Percentiles rank a stretch among this genome's conserved stretches.
These are phyloP conservation scores for Pseudopyricularia cyperi DNA, from an alignment of 2,329 filamentous ascomycete species.

Conservation along the genomic window DNA sequence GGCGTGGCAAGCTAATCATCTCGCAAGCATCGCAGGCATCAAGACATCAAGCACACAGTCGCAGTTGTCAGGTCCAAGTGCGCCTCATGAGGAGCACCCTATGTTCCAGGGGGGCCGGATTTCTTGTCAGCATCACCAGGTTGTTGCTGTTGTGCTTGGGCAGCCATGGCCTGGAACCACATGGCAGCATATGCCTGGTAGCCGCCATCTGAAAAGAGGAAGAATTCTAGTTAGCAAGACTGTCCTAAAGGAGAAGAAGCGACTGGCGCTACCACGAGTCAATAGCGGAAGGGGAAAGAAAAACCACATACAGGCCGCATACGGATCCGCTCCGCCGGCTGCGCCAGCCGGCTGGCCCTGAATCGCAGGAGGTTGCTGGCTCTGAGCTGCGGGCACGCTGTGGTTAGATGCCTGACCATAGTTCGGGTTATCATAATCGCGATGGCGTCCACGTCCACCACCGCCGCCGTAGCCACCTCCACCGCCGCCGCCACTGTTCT, in stretches of 20 bases:
- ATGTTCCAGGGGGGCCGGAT: background rate
- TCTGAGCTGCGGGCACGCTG: constrained; percentile 22
- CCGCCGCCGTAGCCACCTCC: constrained; percentile 26
- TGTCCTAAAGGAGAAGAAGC: background rate
- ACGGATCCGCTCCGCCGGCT: constrained; percentile 49
- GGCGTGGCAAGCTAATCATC: background rate
- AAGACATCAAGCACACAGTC: constrained; percentile 1
- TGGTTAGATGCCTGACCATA: constrained; percentile 40
- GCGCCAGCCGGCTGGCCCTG: constrained; percentile 24
- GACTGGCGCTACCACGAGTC: no score
- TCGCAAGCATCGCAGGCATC: constrained; percentile 1
- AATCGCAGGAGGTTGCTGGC: constrained; percentile 25
- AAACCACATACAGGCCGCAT: constrained; percentile 55
- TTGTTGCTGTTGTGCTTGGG: constrained; percentile 18
- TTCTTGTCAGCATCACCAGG: background rate
- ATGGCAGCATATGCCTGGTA: constrained; percentile 69
- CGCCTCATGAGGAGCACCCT: background rate
- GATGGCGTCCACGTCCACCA: constrained; percentile 26
- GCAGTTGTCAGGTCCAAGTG: constrained; percentile 1
- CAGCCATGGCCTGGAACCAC: constrained; percentile 65
- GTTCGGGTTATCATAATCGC: constrained; percentile 41
- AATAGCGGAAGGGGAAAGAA: background rate
- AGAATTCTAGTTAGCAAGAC: constrained; percentile 11
- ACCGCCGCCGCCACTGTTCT: constrained; percentile 34
- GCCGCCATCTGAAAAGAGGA: constrained; percentile 47